Evolutionary conservation across 305 asterid species (phyloP), one percentile per base, ranked within the genome.

Genomic region (Ajuga reptans): DNA sequence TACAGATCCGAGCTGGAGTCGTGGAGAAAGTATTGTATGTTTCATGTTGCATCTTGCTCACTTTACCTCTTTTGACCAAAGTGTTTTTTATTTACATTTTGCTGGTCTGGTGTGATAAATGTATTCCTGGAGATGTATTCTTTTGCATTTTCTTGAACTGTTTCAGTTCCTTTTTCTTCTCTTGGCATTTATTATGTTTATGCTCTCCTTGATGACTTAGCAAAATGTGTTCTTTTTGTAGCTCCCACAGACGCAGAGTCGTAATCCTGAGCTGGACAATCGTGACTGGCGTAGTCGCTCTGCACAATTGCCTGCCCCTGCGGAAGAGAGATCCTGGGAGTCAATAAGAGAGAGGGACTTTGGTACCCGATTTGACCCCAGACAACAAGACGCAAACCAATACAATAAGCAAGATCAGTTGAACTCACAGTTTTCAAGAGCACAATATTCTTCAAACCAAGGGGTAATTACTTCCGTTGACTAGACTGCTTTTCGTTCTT

Each of bases 221-320:
- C 64, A 17, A 9, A 15, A 41, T 51, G 39, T 42, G 17, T 49
- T 64, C 16, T 29, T 68, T 67, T 71, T 73, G 49, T 73, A 82
- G 86, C 39, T 58, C 51, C 86, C 77, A 47, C 95, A 79, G 79
- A 66, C 87, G 58, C 96, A 80, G 80, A 58, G 57, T 69, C 91
- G 87, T 62, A 89, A 82, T 58, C 60, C 96, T 75, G 96, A 89
- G 77, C 86, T 71, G 6, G 92, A 93, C 78, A 85, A 72, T 78
- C 96, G 99, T 43, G 96, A 93, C 60, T 93, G 99, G 99, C 94
- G 88, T 60, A 84, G 79, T 77, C 88, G 86, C 47, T 62, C 97
- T 45, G 75, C 88, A 53, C 95, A 82, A 54, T 60, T 70, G 66
- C 68, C 95, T 77, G 81, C 80, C 42, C 64, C 89, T 21, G 18